Evolutionary conservation across 2,329 filamentous ascomycete genomes (phyloP).

Genomic region (Venturia nashicola): DNA sequence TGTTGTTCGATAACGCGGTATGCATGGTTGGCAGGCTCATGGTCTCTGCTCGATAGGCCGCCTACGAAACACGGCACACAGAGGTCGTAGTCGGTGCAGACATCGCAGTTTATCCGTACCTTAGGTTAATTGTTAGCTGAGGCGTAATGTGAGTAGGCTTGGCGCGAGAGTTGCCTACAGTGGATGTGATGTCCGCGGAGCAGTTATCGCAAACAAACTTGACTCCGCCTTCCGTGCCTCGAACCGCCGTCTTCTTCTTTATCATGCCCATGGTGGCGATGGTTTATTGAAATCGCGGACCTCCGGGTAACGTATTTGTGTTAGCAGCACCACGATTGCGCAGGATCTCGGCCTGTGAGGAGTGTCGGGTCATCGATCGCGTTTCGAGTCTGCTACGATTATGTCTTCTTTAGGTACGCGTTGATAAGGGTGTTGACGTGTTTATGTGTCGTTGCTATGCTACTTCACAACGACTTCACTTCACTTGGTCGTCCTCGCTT

Average conservation of each 20-base stretch:
- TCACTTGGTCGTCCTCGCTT: neutral
- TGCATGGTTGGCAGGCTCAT: slow-evolving; percentile 75
- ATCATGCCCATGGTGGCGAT: slow-evolving; percentile 68
- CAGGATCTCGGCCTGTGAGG: neutral
- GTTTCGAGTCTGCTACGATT: neutral
- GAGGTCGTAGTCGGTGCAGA: slow-evolving; percentile 89
- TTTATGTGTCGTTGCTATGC: neutral
- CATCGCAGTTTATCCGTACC: slow-evolving; percentile 90
- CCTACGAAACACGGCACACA: slow-evolving; percentile 90
- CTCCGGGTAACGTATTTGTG: neutral
- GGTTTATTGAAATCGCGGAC: slow-evolving; percentile 9
- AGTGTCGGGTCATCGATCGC: neutral
- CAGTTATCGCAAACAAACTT: slow-evolving; percentile 98
- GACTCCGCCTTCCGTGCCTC: slow-evolving; percentile 61
- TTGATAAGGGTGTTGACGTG: neutral
- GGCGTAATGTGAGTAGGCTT: neutral
- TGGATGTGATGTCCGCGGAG: slow-evolving; percentile 92
- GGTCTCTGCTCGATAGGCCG: slow-evolving; percentile 67
- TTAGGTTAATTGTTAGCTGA: slow-evolving; percentile 24
- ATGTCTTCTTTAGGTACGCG: neutral
- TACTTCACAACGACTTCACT: neutral
- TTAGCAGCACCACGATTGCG: neutral
- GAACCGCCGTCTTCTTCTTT: slow-evolving; percentile 81
- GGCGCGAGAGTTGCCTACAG: slow-evolving; percentile 46
- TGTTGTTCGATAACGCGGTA: slow-evolving; percentile 97